Percentiles rank a stretch among this genome's conserved stretches.
Conservation (phyloP, 306 rosid genomes). For the Delonix regia region DNA sequence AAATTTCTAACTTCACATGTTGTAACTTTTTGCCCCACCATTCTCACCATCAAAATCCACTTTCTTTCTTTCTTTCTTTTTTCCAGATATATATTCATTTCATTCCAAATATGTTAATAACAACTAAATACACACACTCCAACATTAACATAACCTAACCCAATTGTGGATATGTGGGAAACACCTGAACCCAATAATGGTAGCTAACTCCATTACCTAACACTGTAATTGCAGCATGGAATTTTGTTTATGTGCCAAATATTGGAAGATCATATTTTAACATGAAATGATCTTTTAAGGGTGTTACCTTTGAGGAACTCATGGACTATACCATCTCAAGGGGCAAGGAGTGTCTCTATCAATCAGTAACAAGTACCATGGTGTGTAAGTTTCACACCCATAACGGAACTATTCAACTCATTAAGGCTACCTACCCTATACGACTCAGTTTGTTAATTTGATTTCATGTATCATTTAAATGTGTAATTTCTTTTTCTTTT, state of each 20-base stretch:
- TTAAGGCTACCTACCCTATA: no score
- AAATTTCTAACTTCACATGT: conserved; percentile 47
- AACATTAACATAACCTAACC: neutral
- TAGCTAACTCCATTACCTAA: conserved; percentile 3
- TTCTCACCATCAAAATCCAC: no score
- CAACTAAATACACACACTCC: neutral
- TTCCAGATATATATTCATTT: neutral
- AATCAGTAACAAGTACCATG: no score
- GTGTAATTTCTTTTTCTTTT: no score
- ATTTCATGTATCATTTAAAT: no score
- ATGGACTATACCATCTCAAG: no score
- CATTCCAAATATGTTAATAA: neutral
- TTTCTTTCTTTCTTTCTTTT: neutral
- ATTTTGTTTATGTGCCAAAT: neutral
- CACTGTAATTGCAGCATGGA: neutral
- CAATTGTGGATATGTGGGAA: conserved; percentile 40
- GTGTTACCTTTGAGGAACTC: no score
- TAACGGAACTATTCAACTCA: no score
- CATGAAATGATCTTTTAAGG: no score
- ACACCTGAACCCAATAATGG: neutral
- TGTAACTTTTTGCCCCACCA: conserved; percentile 12
- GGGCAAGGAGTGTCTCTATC: no score
- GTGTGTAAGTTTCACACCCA: no score
- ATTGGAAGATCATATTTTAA: conserved; percentile 25
- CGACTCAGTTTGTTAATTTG: no score